Evolutionary conservation across 768 basidiomycete genomes (phyloP), one percentile per base, ranked within the genome.

Genomic region (Mycena galericulata): DNA sequence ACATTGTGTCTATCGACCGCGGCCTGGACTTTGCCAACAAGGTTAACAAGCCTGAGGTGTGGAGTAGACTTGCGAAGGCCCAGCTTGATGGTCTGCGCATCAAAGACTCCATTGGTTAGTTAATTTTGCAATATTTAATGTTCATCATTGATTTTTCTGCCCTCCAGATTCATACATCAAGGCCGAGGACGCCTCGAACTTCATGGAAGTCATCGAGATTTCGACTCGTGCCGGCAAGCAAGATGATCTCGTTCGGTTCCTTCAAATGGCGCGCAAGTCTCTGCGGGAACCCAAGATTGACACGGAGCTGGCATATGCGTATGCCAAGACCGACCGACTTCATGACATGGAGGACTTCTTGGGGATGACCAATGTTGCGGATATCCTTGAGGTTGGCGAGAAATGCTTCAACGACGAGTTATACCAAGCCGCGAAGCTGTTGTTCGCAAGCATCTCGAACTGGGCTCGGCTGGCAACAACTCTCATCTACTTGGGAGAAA

Each of bases 271-370:
- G 32, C 92, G 98, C 79, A 99, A 98, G 84, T 88, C 93, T 50
- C 89, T 98, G 18, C 92, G 98, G 63, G 98, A 99, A 79, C 98
- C 98, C 36, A 96, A 92, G 82, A 97, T 99, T 73, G 98, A 99
- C 78, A 98, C 98, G 11, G 97, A 99, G 81, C 84, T 99, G 36
- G 97, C 98, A 15, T 98, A 98, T 77, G 95, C 98, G 6, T 99
- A 99, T 78, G 98, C 98, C 24, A 98, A 98, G 86, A 96, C 92
- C 36, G 98, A 99, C 77, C 91, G 98, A 58, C 82, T 99, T 17
- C 97, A 99, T 77, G 98, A 99, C 76, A 99, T 99, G 98, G 98
- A 99, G 76, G 98, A 99, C 82, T 99, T 99, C 89, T 84, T 99
- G 72, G 87, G 87, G 26, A 97, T 98, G 94, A 99, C 98, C 47